These are phyloP conservation scores for Aspergillus sclerotiicarbonarius DNA, from an alignment of 495 filamentous ascomycete genomes.

Conservation along the genomic window DNA sequence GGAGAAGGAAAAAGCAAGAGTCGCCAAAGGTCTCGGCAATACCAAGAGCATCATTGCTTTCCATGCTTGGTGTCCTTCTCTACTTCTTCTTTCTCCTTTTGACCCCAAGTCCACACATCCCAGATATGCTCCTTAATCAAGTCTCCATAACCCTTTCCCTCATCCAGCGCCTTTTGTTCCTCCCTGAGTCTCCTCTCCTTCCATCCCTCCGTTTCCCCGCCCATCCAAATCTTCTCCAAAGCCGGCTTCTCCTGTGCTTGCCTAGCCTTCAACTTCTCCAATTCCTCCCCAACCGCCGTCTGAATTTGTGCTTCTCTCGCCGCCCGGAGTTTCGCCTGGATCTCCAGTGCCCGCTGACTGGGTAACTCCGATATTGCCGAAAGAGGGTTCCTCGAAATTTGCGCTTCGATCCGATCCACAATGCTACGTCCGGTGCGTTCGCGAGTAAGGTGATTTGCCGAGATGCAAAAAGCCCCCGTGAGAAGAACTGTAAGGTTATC, in stretches of 20 bases:
- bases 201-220: constrained; percentile 64
- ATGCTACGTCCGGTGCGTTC: constrained; percentile 47
- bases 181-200: constrained; percentile 66
- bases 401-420: constrained; percentile 20
- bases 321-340: constrained; percentile 41
- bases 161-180: constrained; percentile 69
- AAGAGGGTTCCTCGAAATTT: constrained; percentile 16
- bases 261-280: constrained; percentile 42
- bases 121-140: constrained; percentile 82
- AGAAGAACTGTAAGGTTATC: constrained; percentile 61
- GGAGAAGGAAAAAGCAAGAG: no score
- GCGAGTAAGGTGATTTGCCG: constrained; percentile 61
- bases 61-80: constrained; percentile 17
- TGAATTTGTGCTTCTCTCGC: constrained; percentile 36
- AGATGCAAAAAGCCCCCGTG: constrained; percentile 54
- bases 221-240: constrained; percentile 62
- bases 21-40: not conserved
- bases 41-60: not conserved
- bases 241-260: constrained; percentile 39
- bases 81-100: constrained; percentile 24
- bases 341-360: constrained; percentile 54
- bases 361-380: constrained; percentile 33
- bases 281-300: constrained; percentile 29
- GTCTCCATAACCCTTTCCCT: constrained; percentile 76
- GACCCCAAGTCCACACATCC: constrained; percentile 72